These are phyloP conservation scores for Cyamopsis tetragonoloba DNA, from an alignment of 306 rosid species.

Conservation along the genomic window DNA sequence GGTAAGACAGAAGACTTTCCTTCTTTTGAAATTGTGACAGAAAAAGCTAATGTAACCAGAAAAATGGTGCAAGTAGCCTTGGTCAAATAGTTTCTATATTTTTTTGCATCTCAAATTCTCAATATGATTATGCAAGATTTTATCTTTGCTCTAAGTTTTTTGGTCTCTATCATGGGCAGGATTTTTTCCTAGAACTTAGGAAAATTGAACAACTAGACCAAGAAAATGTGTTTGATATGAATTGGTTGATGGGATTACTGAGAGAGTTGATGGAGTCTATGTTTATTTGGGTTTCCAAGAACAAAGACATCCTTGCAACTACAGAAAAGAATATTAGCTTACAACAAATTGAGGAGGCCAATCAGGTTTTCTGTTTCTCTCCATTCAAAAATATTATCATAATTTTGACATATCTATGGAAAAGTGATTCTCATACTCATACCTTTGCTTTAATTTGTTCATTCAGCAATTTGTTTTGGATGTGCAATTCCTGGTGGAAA, in stretches of 20 bases:
- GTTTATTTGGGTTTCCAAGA: conserved; percentile 53
- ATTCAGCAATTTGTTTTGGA: conserved; percentile 59
- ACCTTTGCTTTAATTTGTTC: conserved; percentile 15
- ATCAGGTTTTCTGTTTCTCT: conserved; percentile 45
- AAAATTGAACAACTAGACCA: conserved; percentile 56
- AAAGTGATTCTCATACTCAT: conserved; percentile 14
- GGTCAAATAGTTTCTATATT: neutral
- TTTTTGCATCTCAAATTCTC: neutral
- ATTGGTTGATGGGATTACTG: conserved; percentile 60
- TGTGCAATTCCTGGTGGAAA: conserved; percentile 68
- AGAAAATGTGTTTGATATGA: conserved; percentile 43
- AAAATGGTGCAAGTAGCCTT: neutral
- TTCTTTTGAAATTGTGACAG: neutral
- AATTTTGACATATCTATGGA: conserved; percentile 10
- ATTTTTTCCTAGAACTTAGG: conserved; percentile 60
- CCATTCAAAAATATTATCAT: neutral
- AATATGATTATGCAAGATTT: neutral
- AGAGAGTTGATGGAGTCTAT: conserved; percentile 51
- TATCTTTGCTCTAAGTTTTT: neutral
- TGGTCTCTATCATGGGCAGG: conserved; percentile 27
- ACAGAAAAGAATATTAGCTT: conserved; percentile 29
- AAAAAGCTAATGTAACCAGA: neutral
- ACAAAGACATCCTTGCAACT: conserved; percentile 37
- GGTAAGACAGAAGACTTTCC: no score
- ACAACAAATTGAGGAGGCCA: conserved; percentile 32